These are phyloP conservation scores for Fraxinus velutina DNA, from an alignment of 305 asterid species.

Conservation along the genomic window DNA sequence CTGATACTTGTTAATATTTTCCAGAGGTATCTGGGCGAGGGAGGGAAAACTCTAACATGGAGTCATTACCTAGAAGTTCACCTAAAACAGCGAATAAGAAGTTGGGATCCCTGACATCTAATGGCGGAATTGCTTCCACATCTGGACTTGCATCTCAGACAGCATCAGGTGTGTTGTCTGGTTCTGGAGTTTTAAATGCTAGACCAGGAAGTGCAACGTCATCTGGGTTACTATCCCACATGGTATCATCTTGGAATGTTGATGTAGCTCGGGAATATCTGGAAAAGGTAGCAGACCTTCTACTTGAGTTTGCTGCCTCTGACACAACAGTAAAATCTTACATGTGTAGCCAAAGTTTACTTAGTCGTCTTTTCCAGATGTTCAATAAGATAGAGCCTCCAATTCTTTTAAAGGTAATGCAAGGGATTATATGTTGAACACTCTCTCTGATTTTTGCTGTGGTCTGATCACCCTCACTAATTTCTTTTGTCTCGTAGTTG, in stretches of 20 bases:
- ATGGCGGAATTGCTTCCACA: conserved; percentile 57
- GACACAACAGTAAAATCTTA: conserved; percentile 82
- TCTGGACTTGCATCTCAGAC: conserved; percentile 77
- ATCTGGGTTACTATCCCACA: conserved; percentile 82
- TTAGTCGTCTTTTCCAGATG: conserved; percentile 97
- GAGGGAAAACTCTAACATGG: conserved; percentile 66
- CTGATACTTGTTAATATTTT: conserved; percentile 31
- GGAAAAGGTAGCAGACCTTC: conserved; percentile 95
- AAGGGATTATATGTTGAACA: conserved; percentile 17
- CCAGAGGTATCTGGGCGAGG: conserved; percentile 90
- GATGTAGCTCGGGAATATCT: conserved; percentile 92
- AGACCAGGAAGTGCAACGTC: conserved; percentile 97
- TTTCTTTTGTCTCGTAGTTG: conserved; percentile 44
- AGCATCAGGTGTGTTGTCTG: conserved; percentile 93
- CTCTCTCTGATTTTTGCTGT: conserved; percentile 1
- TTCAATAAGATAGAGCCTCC: conserved; percentile 95
- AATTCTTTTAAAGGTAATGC: conserved; percentile 81
- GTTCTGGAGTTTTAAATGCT: conserved; percentile 95
- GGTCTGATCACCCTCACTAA: conserved; percentile 18
- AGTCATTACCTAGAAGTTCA: conserved; percentile 64
- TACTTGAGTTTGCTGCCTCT: conserved; percentile 93
- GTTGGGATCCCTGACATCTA: conserved; percentile 48
- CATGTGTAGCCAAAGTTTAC: conserved; percentile 99
- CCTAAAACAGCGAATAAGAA: conserved; percentile 70
- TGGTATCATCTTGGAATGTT: conserved; percentile 91